A percentile compares a stretch with the other conserved stretches of the same genome.
Evolutionary conservation across 495 filamentous ascomycete genomes (phyloP).

Genomic region (Thozetella sp.): DNA sequence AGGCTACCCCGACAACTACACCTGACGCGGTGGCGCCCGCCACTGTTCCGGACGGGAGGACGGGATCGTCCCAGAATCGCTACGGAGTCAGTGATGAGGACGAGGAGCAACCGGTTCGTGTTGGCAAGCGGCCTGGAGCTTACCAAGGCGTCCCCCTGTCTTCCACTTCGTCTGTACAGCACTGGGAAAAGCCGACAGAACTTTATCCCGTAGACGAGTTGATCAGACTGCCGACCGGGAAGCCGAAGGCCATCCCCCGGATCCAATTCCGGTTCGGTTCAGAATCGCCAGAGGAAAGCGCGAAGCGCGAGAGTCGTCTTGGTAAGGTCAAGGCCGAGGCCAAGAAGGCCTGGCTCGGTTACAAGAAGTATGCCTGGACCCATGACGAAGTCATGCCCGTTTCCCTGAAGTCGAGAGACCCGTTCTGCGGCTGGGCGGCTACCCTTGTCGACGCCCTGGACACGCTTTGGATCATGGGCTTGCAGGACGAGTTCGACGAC

Average conservation of each 20-base stretch:
- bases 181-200: constrained; percentile 74
- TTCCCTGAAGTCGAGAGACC: constrained; percentile 61
- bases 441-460: constrained; percentile 93
- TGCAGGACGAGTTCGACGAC: constrained; percentile 88
- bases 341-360: constrained; percentile 78
- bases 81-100: constrained; percentile 11
- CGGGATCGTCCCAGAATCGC: constrained; percentile 1
- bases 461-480: constrained; percentile 94
- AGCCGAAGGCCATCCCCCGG: constrained; percentile 67
- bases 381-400: constrained; percentile 83
- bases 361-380: constrained; percentile 79
- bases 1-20: background rate
- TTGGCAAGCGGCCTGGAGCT: constrained; percentile 5
- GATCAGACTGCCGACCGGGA: constrained; percentile 74
- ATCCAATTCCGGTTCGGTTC: constrained; percentile 73
- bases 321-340: constrained; percentile 78
- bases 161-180: constrained; percentile 35
- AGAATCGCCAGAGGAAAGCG: constrained; percentile 62
- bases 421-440: constrained; percentile 94
- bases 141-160: constrained; percentile 9
- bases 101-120: constrained; percentile 11
- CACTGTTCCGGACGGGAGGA: constrained; percentile 7
- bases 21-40: constrained; percentile 1
- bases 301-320: constrained; percentile 63
- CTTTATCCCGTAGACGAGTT: constrained; percentile 73